Conservation (phyloP, 495 filamentous ascomycete genomes). For the Bryoglossum gracile region DNA sequence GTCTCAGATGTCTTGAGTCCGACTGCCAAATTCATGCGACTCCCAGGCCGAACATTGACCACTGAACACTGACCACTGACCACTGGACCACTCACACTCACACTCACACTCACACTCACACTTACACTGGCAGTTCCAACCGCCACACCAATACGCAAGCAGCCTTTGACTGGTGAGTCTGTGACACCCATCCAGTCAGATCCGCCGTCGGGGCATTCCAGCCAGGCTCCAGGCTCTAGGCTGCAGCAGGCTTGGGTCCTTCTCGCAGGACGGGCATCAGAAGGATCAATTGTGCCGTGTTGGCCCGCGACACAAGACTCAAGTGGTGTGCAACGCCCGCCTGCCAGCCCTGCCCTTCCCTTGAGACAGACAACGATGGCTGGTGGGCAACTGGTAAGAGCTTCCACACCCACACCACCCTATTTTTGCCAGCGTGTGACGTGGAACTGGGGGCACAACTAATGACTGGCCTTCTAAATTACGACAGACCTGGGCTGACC, state of each 20-base stretch:
- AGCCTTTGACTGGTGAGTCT: not conserved
- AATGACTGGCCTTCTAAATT: no score
- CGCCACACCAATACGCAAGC: slow-evolving; percentile 15
- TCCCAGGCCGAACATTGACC: not conserved
- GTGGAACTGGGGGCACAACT: no score
- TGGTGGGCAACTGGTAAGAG: no score
- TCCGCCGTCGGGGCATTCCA: not conserved
- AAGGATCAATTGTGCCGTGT: slow-evolving; percentile 7
- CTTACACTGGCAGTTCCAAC: not conserved
- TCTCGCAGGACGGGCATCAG: not conserved
- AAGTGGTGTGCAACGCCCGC: slow-evolving; percentile 1
- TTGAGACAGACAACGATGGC: slow-evolving; percentile 6
- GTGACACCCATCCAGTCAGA: slow-evolving; percentile 9
- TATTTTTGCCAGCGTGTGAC: not conserved
- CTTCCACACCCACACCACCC: not conserved
- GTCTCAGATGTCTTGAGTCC: slow-evolving; percentile 21
- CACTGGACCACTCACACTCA: not conserved
- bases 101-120: no score
- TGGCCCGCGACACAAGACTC: slow-evolving; percentile 1
- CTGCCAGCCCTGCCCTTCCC: slow-evolving; percentile 12
- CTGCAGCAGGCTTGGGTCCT: not conserved
- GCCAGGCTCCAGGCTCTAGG: not conserved
- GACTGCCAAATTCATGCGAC: slow-evolving; percentile 22
- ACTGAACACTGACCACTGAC: slow-evolving; percentile 1
- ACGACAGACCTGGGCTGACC: no score